A percentile compares a stretch with the other conserved stretches of the same genome.
Evolutionary conservation across 2,329 filamentous ascomycete species (phyloP).

Genomic region (Ustulina deusta): DNA sequence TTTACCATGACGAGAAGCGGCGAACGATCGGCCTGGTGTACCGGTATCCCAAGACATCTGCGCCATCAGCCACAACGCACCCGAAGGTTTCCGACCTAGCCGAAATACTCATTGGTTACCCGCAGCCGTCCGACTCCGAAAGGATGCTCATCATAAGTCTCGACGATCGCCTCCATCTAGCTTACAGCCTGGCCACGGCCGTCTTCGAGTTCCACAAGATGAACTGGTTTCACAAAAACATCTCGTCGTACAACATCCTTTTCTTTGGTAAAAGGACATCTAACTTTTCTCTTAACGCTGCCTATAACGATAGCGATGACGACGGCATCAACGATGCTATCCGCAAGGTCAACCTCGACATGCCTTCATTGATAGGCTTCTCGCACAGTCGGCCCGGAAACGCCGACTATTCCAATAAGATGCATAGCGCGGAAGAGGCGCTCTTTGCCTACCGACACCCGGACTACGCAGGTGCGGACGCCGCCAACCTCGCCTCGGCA

Average conservation of each 20-base stretch:
- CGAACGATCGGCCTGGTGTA: not conserved
- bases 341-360: not conserved
- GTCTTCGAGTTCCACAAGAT: not conserved
- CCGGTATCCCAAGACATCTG: not conserved
- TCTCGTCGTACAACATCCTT: not conserved
- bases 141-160: not conserved
- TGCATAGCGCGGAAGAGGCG: not conserved
- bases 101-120: not conserved
- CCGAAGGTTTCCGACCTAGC: not conserved
- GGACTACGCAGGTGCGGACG: not conserved
- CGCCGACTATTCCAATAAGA: not conserved
- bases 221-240: conserved; percentile 1
- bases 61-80: not conserved
- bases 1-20: not conserved
- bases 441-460: conserved; percentile 5
- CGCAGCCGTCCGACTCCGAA: not conserved
- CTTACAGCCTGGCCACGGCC: not conserved
- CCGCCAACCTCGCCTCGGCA: not conserved
- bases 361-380: not conserved
- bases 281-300: not conserved
- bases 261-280: not conserved
- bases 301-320: not conserved
- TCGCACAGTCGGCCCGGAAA: not conserved
- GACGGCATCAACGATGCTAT: not conserved
- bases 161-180: not conserved